Evolutionary conservation across 2,329 filamentous ascomycete genomes (phyloP).

Genomic region (Fusarium protoensiforme): DNA sequence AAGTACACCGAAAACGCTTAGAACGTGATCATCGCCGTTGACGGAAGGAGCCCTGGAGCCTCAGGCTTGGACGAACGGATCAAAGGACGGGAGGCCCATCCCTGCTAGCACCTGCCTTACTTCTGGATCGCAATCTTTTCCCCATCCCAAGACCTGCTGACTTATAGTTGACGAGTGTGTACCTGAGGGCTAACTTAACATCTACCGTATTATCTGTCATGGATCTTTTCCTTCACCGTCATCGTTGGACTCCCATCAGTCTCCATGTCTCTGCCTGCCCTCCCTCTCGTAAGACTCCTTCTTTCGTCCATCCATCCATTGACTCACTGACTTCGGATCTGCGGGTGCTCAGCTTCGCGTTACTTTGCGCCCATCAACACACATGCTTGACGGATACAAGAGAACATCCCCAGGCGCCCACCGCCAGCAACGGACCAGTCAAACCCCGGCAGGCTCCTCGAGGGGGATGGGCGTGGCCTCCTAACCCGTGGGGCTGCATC

Average conservation of each 20-base stretch:
- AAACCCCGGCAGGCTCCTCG: slow-evolving; percentile 26
- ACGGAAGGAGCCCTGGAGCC: slow-evolving; percentile 5
- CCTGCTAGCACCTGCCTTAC: slow-evolving; percentile 23
- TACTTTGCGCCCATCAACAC: slow-evolving; percentile 27
- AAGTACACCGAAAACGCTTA: background rate
- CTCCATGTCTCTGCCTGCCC: background rate
- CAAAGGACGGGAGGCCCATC: slow-evolving; percentile 24
- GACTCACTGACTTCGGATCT: background rate
- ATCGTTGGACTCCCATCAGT: background rate
- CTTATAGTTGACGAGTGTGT: background rate
- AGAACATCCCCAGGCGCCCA: slow-evolving; percentile 34
- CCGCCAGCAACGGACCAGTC: slow-evolving; percentile 29
- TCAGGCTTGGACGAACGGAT: slow-evolving; percentile 15
- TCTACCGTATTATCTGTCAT: background rate
- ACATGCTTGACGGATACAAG: slow-evolving; percentile 21
- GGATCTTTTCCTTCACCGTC: background rate
- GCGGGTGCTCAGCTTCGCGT: slow-evolving; percentile 21
- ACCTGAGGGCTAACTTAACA: background rate
- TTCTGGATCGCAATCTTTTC: slow-evolving; percentile 27
- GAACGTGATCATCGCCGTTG: slow-evolving; percentile 12
- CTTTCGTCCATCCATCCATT: background rate
- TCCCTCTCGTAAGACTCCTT: background rate
- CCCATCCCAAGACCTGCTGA: background rate
- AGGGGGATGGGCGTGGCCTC: slow-evolving; percentile 37
- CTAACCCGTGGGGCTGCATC: slow-evolving; percentile 58